These are phyloP conservation scores for Mycena indigotica DNA, from an alignment of 768 basidiomycete genomes.

Conservation along the genomic window DNA sequence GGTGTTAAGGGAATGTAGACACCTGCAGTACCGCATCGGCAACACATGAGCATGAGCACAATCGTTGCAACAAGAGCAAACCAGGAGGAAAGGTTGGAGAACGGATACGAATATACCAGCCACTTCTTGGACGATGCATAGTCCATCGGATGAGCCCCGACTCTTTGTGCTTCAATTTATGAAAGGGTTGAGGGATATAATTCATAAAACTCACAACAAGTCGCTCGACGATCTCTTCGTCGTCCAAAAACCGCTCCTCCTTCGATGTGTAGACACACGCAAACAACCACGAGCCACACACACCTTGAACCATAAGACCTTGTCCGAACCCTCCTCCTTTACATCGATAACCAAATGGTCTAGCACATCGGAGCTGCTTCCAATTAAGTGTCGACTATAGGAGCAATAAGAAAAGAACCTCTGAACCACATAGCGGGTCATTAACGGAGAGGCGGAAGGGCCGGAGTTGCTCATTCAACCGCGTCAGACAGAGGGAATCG, in stretches of 20 bases:
- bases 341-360: conserved; percentile 70
- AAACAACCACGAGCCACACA: conserved; percentile 19
- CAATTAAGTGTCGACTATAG: background rate
- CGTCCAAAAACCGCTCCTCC: conserved; percentile 74
- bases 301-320: conserved; percentile 77
- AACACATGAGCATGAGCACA: background rate
- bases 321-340: conserved; percentile 54
- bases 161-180: conserved; percentile 57
- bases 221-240: conserved; percentile 76
- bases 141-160: conserved; percentile 70
- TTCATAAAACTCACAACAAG: conserved; percentile 55
- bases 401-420: background rate
- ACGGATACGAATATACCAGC: conserved; percentile 83
- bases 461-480: no score
- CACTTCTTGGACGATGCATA: conserved; percentile 76
- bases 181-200: background rate
- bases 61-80: background rate
- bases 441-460: conserved; percentile 5
- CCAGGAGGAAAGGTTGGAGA: conserved; percentile 68
- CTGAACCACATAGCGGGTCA: conserved; percentile 17
- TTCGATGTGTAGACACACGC: conserved; percentile 3
- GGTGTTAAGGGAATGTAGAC: conserved; percentile 59
- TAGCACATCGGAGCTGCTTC: conserved; percentile 71
- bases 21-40: conserved; percentile 29
- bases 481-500: no score